Base-by-base conservation (phyloP, 2,329 filamentous ascomycete species). In the Anthostomella pinea region DNA sequence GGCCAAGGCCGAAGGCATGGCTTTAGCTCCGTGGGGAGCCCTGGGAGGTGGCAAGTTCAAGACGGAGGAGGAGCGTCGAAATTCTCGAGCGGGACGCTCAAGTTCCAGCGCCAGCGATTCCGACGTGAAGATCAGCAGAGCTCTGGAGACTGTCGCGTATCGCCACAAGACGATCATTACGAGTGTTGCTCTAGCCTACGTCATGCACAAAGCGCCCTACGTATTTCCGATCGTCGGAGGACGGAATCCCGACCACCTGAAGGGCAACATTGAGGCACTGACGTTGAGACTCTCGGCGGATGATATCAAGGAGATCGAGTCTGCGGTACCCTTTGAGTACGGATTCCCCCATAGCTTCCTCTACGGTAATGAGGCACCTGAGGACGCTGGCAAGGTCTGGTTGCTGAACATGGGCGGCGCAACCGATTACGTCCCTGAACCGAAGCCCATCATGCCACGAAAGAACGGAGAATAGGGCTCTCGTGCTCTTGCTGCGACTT, bases 1-100 rank as follows among this genome's bases (percentile, higher is more conserved):
- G 81, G 68, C 63, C 24, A 67, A 67, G 23, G 67, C 70, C 19
- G 77, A 84, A 51, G 79, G 80, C 21, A 83, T 83, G 77, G 62
- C 67, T 0, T 56, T 82, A 6, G 69, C 69, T 0, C 75, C 77
- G 1, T 85, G 77, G 77, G 79, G 76, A 32, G 73, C 71, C 1
- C 60, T 81, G 5, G 76, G 75, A 13, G 68, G 60, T 61, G 75
- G 75, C 25, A 62, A 64, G 36, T 71, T 75, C 57, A 68, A 73
- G 56, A 62, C 65, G 27, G 44, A 63, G 43, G 33, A 43, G 25
- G 56, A 75, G 41, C 67, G 64, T 3, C n/a, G n/a, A n/a, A n/a
- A 71, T 75, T 19, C 65, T 77, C 38, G 60, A 56, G 6, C 69
- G 68, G 35, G 66, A 80, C 14, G 54, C 51, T 3, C 53, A 56